Evolutionary conservation across 2,329 filamentous ascomycete species (phyloP), one percentile per base, ranked within the genome.

Genomic region (Neophaeococcomyces mojaviensis): DNA sequence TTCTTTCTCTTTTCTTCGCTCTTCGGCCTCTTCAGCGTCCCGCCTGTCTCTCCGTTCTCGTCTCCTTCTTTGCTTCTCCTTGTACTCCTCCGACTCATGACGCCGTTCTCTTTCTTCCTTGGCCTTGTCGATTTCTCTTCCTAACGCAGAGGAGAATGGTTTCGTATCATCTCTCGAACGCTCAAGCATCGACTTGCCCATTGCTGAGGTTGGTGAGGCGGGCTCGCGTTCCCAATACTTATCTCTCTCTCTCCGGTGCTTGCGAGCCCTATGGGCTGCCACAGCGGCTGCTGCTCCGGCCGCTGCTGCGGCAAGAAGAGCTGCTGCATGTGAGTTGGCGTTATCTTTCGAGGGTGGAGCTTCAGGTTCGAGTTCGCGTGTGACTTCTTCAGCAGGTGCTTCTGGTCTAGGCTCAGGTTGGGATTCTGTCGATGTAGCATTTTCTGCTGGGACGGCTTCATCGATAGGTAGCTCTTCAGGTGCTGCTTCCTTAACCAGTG

Each of bases 81-180:
- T 52, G 44, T 53, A 55, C 26, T 56, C 54, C 12, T 45, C 44
- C 10, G 45, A 49, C 15, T 50, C 50, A 19, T 53, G 55, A 15
- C 50, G 44, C 10, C 35, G 26, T 15, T 50, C 49, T 22, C 49
- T 46, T 36, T 63, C 61, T 39, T 62, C 61, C 32, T 61, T 64
- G 18, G 56, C 56, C 31, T 58, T 61, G 7, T 52, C 51, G 49
- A 58, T 45, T 45, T 57, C 37, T 40, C 53, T 35, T 38, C 52
- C 40, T 52, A 60, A 35, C 55, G 62, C 39, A 52, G 57, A 43
- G 49, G 59, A 13, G 62, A 67, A 47, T 58, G 61, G 19, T 57
- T 59, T 36, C 55, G 61, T 18, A 52, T 58, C 32, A 49, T 59
- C n/a, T 63, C 61, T 31, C 55, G 48, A 33, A 58, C 57, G 22